Conservation (phyloP, 2,329 filamentous ascomycete genomes). For the Beauveria sp. region DNA sequence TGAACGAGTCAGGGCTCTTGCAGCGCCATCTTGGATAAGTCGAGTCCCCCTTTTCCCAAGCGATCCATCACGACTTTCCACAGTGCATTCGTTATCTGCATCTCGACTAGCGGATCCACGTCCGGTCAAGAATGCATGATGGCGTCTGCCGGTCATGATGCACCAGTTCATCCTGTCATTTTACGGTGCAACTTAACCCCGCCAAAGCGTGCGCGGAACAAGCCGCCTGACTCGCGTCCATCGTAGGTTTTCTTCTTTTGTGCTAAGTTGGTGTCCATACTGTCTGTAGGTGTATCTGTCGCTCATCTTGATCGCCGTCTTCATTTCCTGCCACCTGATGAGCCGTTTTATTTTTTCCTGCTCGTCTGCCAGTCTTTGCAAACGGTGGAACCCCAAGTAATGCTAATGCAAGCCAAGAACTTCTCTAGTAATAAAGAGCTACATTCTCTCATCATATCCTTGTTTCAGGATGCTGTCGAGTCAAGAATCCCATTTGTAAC, state of each 20-base stretch:
- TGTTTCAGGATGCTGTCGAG: not conserved
- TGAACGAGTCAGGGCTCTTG: not conserved
- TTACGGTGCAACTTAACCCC: not conserved
- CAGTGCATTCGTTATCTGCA: not conserved
- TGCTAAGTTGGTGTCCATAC: too few species aligned
- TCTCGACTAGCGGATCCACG: too few species aligned
- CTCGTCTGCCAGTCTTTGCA: not conserved
- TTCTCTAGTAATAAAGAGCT: not conserved
- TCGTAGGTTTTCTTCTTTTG: too few species aligned
- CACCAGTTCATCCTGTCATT: constrained; percentile 1
- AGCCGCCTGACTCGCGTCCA: not conserved
- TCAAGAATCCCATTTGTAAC: too few species aligned
- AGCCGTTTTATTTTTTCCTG: not conserved
- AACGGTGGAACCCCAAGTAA: not conserved
- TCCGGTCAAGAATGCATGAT: not conserved
- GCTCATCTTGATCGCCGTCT: not conserved
- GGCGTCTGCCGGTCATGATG: not conserved
- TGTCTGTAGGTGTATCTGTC: not conserved
- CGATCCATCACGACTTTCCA: not conserved
- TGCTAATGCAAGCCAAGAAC: not conserved
- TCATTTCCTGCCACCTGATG: not conserved
- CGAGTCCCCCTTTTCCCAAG: not conserved
- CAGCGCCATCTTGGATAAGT: too few species aligned
- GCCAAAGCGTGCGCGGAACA: not conserved
- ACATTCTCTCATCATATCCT: not conserved